Evolutionary conservation across 192 early-diverging fungal genomes (phyloP).

Genomic region (Entomortierella beljakovae): DNA sequence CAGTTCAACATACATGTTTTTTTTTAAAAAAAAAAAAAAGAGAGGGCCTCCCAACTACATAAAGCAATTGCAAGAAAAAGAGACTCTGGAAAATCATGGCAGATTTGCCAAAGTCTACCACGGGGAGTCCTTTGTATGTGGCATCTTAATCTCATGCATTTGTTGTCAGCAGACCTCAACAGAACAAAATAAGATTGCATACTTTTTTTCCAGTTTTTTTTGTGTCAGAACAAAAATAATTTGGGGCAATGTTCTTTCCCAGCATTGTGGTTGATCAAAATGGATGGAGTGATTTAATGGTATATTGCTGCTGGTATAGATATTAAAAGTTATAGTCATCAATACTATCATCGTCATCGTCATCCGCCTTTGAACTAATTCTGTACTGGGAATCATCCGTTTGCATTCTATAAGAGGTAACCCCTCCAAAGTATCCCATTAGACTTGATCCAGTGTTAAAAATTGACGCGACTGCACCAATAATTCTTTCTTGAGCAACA

Average conservation of each 20-base stretch:
- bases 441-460: conserved; percentile 40
- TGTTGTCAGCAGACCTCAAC: conserved; percentile 21
- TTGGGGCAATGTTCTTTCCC: background rate
- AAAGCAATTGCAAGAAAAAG: too few species aligned
- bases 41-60: too few species aligned
- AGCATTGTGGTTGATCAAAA: background rate
- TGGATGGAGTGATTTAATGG: background rate
- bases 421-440: conserved; percentile 21
- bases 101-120: background rate
- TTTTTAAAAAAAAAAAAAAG: too few species aligned
- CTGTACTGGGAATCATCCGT: conserved; percentile 5
- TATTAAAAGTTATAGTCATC: conserved; percentile 44
- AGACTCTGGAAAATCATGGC: too few species aligned
- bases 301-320: background rate
- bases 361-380: too few species aligned
- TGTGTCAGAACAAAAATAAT: background rate
- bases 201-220: background rate
- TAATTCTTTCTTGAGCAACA: conserved; percentile 7
- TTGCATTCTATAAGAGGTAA: background rate
- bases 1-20: too few species aligned
- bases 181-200: conserved; percentile 11
- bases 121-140: background rate
- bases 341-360: conserved; percentile 24
- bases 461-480: conserved; percentile 25
- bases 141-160: background rate